Conservation (phyloP, 306 rosid species). For the Trifolium repens region DNA sequence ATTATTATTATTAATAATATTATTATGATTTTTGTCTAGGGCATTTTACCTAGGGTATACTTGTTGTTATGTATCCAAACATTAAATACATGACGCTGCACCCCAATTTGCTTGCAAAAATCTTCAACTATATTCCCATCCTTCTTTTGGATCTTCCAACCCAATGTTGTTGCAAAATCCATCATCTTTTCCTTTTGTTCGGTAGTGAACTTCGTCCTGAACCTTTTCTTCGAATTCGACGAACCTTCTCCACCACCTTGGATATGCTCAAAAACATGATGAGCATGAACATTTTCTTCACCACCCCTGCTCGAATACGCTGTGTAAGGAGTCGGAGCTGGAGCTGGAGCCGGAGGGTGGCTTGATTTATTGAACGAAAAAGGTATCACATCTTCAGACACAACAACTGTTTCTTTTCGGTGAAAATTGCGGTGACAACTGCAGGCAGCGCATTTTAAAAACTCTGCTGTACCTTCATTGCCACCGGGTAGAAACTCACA, state of each 20-base stretch:
- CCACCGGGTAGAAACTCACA: neutral
- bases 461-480: neutral
- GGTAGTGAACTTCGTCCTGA: conserved; percentile 68
- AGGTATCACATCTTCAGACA: neutral
- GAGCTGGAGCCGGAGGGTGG: neutral
- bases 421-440: neutral
- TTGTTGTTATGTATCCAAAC: conserved; percentile 98
- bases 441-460: neutral
- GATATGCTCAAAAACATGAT: neutral
- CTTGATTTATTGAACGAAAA: neutral
- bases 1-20: neutral
- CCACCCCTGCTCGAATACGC: neutral
- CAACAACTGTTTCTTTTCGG: neutral
- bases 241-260: neutral
- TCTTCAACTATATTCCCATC: conserved; percentile 65
- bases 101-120: conserved; percentile 72
- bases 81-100: conserved; percentile 81
- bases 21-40: conserved; percentile 43
- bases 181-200: conserved; percentile 84
- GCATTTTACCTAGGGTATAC: conserved; percentile 89
- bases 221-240: conserved; percentile 55
- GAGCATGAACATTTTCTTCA: neutral
- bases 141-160: conserved; percentile 82
- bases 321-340: neutral
- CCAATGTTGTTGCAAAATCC: conserved; percentile 64